Base-by-base conservation (phyloP, 139 green algal genomes). In the Ettlia oleoabundans region DNA sequence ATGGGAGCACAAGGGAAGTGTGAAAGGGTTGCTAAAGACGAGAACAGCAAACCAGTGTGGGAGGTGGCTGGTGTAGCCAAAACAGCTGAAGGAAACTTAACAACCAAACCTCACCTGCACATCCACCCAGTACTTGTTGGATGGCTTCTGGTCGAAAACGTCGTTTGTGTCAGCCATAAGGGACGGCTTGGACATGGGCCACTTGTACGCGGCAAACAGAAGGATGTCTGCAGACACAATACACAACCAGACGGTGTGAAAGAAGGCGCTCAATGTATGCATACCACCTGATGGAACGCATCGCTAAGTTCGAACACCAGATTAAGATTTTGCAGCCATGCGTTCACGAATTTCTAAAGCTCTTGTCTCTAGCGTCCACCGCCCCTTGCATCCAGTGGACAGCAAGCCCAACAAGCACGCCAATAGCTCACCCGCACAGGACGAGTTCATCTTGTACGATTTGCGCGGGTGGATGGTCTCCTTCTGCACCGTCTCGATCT, bases 401-500 rank as follows among this genome's bases (percentile, higher is more conserved):
- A n/a, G n/a, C n/a, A n/a, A n/a, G n/a, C n/a, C n/a, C n/a, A n/a
- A n/a, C n/a, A n/a, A n/a, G n/a, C n/a, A n/a, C n/a, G n/a, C 15
- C 40, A 67, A 58, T 15, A 58, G 13, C 37, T 32, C 78, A 69
- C 51, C 90, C 2, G 90, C 90, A 76, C 90, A 98, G 0, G 89
- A 95, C 41, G 84, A 93, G 78, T 83, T 83, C 78, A 83, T 83
- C 51, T 99, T 99, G 92, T 99, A 99, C 35, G 86, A 95, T 92
- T 99, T 99, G 80, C 97, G 92, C 52, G 97, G 97, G 89, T 99
- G 97, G 85, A 99, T 99, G 52, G 97, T 99, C 92, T 99, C 97
- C 93, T 99, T 99, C 91, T 99, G 97, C 82, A 99, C 97, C 32
- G 97, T 99, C 93, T 99, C 97, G 67, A 99, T 99, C 93, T 99